phyloP scores from a whole-genome alignment of 1,139 yeast species.

The Saccharomyces pastorianus region DNA sequence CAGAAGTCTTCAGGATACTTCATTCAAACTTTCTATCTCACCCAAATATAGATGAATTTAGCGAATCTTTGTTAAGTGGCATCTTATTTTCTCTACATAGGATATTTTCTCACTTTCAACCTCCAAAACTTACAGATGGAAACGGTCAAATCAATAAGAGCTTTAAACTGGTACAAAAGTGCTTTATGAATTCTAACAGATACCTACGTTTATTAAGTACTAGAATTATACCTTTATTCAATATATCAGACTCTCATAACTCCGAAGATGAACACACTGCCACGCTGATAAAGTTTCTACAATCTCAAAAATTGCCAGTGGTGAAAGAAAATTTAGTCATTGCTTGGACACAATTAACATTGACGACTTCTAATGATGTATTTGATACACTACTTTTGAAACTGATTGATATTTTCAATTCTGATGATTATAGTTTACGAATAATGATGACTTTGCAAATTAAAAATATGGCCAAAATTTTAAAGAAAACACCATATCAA shows the following conservation, averaged over 20 bases:
- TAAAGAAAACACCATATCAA: conserved; percentile 53
- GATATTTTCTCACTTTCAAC: conserved; percentile 43
- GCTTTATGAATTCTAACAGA: conserved; percentile 37
- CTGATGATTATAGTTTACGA: conserved; percentile 25
- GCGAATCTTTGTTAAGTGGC: conserved; percentile 34
- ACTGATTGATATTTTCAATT: conserved; percentile 27
- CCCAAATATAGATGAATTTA: conserved; percentile 15
- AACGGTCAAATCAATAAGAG: conserved; percentile 12
- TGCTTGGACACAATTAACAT: conserved; percentile 26
- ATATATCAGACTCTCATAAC: conserved; percentile 18
- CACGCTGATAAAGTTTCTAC: conserved; percentile 20
- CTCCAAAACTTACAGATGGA: conserved; percentile 29
- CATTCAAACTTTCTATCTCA: conserved; percentile 18
- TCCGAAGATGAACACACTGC: conserved; percentile 24
- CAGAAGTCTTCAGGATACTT: conserved; percentile 24
- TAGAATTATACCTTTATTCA: conserved; percentile 28
- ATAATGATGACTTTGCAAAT: conserved; percentile 29
- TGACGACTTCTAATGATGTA: conserved; percentile 26
- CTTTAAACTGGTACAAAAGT: conserved; percentile 21
- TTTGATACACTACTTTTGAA: conserved; percentile 28
- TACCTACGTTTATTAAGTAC: conserved; percentile 46
- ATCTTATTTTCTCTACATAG: conserved; percentile 41
- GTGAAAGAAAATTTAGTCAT: conserved; percentile 22
- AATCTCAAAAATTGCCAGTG: conserved; percentile 12
- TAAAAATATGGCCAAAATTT: conserved; percentile 34